phyloP scores from a whole-genome alignment of 805 yeast genomes.

The Sugiyamaella chiloensis region DNA sequence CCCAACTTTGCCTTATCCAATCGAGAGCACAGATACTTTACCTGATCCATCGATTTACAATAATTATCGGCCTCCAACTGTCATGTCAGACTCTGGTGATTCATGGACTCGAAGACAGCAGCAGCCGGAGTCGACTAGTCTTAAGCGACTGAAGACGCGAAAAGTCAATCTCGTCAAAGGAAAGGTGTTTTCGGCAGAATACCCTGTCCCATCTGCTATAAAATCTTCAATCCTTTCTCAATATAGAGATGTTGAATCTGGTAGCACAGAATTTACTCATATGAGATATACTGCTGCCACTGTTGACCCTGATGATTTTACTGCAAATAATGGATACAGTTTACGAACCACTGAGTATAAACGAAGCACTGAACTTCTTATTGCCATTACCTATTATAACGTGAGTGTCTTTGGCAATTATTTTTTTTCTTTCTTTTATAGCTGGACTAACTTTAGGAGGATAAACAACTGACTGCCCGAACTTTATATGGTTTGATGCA shows the following conservation, averaged over 20 bases:
- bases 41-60: conserved; percentile 14
- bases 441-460: too few relatives aligned
- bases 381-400: conserved; percentile 64
- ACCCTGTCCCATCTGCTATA: conserved; percentile 41
- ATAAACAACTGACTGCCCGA: conserved; percentile 57
- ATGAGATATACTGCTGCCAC: conserved; percentile 65
- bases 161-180: conserved; percentile 38
- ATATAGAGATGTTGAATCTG: conserved; percentile 44
- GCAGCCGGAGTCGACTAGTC: conserved; percentile 30
- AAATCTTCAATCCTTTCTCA: conserved; percentile 35
- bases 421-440: too few relatives aligned
- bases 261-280: conserved; percentile 51
- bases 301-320: conserved; percentile 65
- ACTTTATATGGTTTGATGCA: conserved; percentile 64
- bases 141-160: conserved; percentile 35
- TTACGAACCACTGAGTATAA: conserved; percentile 56
- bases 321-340: conserved; percentile 49
- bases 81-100: conserved; percentile 19
- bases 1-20: conserved; percentile 12
- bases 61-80: conserved; percentile 2
- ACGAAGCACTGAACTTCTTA: conserved; percentile 57
- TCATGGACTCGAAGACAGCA: conserved; percentile 29
- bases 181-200: conserved; percentile 35
- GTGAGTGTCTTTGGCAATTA: too few relatives aligned
- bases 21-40: not conserved